Evolutionary conservation across 352 stramenopile genomes (phyloP).

Genomic region (Halophytophthora batemanensis): DNA sequence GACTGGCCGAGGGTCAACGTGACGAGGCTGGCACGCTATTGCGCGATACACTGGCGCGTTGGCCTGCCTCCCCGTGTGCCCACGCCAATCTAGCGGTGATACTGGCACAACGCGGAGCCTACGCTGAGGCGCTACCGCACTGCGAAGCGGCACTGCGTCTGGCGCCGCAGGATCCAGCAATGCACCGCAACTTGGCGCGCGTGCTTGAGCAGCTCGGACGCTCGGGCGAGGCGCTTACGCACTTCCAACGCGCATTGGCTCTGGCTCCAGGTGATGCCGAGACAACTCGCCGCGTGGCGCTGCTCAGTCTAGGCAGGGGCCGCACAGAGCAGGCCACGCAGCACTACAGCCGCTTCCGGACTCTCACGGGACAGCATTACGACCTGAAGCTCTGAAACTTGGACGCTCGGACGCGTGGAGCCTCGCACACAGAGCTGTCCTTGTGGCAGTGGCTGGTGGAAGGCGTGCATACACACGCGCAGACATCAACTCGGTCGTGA

Average conservation of each 20-base stretch:
- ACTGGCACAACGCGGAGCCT: conserved; percentile 36
- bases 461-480: not conserved
- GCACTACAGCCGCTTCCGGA: conserved; percentile 47
- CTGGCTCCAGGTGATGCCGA: conserved; percentile 38
- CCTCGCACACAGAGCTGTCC: not conserved
- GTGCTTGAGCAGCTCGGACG: conserved; percentile 55
- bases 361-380: conserved; percentile 46
- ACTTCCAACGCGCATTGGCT: conserved; percentile 38
- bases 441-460: not conserved
- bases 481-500: no score
- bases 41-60: conserved; percentile 34
- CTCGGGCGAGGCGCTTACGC: conserved; percentile 36
- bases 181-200: conserved; percentile 57
- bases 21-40: conserved; percentile 44
- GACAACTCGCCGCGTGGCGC: conserved; percentile 35
- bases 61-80: conserved; percentile 45
- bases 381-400: conserved; percentile 56
- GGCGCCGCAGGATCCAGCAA: conserved; percentile 36
- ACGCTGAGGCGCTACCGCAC: conserved; percentile 41
- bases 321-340: conserved; percentile 22
- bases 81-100: conserved; percentile 62
- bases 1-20: conserved; percentile 37
- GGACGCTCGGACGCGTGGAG: conserved; percentile 1
- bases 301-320: conserved; percentile 38
- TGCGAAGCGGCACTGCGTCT: conserved; percentile 35